A percentile compares a stretch with the other conserved stretches of the same genome.
Conservation (phyloP, 805 yeast species). For the Pichia membranifaciens region DNA sequence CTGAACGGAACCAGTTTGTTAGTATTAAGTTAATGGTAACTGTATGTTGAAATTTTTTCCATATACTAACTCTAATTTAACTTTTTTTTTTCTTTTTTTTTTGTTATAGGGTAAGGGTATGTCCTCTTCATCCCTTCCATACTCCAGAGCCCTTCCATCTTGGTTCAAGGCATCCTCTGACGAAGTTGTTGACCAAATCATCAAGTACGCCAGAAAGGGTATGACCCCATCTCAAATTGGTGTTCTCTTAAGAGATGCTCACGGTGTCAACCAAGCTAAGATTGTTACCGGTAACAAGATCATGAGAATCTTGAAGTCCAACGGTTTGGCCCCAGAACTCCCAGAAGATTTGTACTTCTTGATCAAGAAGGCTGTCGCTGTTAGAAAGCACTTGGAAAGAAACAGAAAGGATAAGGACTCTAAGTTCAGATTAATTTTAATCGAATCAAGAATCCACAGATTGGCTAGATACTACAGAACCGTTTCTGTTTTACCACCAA, state of each 20-base stretch:
- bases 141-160: conserved; percentile 97
- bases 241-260: conserved; percentile 99
- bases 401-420: conserved; percentile 99
- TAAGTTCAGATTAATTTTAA: conserved; percentile 99
- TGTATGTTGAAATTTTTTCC: conserved; percentile 17
- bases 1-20: conserved; percentile 51
- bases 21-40: conserved; percentile 26
- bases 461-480: conserved; percentile 99
- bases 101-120: conserved; percentile 91
- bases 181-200: conserved; percentile 93
- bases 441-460: conserved; percentile 99
- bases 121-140: conserved; percentile 97
- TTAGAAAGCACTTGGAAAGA: conserved; percentile 99
- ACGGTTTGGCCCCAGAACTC: conserved; percentile 99
- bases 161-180: conserved; percentile 98
- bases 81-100: conserved; percentile 15
- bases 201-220: conserved; percentile 99
- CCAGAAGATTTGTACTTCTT: conserved; percentile 99
- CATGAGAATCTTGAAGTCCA: conserved; percentile 97
- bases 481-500: conserved; percentile 97
- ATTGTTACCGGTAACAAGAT: conserved; percentile 99
- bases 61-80: conserved; percentile 30
- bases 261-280: conserved; percentile 98
- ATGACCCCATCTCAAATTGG: conserved; percentile 99
- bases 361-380: conserved; percentile 99